Base-by-base conservation (phyloP, 768 basidiomycete genomes). In the Chalciporus sphaerocephalus region DNA sequence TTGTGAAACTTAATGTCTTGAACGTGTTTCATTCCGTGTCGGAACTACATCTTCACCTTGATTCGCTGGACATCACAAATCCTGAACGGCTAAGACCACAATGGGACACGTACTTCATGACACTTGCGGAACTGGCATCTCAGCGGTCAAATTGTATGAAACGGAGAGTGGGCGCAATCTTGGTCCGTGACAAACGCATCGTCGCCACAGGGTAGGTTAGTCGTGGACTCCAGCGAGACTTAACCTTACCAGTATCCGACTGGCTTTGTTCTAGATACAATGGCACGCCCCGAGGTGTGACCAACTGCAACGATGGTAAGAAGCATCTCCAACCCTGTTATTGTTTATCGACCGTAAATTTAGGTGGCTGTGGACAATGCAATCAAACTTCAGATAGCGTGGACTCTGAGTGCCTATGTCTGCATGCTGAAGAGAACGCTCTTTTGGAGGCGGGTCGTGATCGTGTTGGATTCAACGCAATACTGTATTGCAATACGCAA, bases 81-180 rank as follows among this genome's bases (percentile, higher is more conserved):
- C 67, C 76, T 2, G 83, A 88, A 55, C 80, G 90, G 44, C 66
- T 96, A 22, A 74, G 95, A 38, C 95, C 95, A 3, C 76, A 78
- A 13, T 98, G 95, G 95, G 95, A 98, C 62, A 81, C 84, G 0
- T 98, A 98, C 66, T 98, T 98, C 65, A 98, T 98, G 95, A 92
- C 87, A 4, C 74, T 97, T 24, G 94, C 95, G 12, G 85, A 86
- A 15, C 76, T 97, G 28, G 93, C 93, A 13, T 91, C 93, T 12
- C 82, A 79, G 48, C 74, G 92, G 25, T 93, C 92, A 4, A 96
- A 96, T 60, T 96, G 94, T 62, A 96, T 97, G 93, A 96, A 97
- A 64, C 79, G 94, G 7, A 79, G 96, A 2, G 96, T 99, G 0
- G 96, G 96, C 7, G 94, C 94, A 0, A 81, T 99, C 16, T 71